Evolutionary conservation across 2,329 filamentous ascomycete species (phyloP), one percentile per base, ranked within the genome.

Genomic region (Chalara sp.): DNA sequence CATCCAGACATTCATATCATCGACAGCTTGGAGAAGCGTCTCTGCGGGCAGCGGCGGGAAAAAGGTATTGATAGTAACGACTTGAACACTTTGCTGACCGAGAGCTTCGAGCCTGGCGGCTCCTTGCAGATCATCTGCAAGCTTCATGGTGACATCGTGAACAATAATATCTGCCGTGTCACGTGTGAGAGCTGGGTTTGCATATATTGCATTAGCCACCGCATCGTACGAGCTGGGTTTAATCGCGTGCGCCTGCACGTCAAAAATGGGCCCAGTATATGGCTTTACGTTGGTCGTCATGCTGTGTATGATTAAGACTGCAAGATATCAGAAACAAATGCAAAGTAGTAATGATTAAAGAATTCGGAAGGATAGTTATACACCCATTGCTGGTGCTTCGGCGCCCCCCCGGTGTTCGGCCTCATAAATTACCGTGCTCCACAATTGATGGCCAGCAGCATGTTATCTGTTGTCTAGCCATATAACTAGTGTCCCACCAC

Each of bases 191-290:
- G 7, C 33, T 7, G 33, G n/a, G n/a, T n/a, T n/a, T n/a, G n/a
- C n/a, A n/a, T n/a, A n/a, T n/a, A 37, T n/a, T n/a, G 33, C 33
- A n/a, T 7, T 7, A n/a, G n/a, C n/a, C n/a, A 37, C n/a, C n/a
- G 33, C 33, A 37, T 37, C 33, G 33, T 37, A 37, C n/a, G 33
- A 37, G n/a, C 33, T 37, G 7, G 33, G 33, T 37, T 37, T 37
- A n/a, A 37, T 37, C 7, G 33, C 33, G n/a, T 37, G 33, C 7
- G 33, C 33, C 33, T 37, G 33, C 7, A 37, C n/a, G 62, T 66
- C 44, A 68, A 53, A 1, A 56, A 61, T 3, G 63, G 55, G 1
- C 55, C 64, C 33, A 37, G 7, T n/a, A 37, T 37, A 37, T 7
- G 7, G 33, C 33, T 37, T 37, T n/a, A n/a, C n/a, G n/a, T n/a